phyloP scores from a whole-genome alignment of 2,329 filamentous ascomycete genomes.

The Phyllosticta ampelicida region DNA sequence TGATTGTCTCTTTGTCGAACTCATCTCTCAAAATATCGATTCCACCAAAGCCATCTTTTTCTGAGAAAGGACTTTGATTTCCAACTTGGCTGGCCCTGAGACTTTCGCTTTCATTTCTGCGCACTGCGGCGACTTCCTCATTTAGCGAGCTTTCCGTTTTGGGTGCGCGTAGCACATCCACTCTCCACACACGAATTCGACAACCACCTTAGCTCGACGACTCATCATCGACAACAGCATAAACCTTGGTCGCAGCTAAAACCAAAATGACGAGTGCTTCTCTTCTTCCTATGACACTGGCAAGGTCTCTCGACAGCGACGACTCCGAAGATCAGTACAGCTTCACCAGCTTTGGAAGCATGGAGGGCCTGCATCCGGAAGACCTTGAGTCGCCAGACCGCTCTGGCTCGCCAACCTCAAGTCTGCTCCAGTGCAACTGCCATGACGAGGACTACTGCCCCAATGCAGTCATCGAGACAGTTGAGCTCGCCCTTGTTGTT shows the following conservation, averaged over 20 bases:
- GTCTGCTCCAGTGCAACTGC: not conserved
- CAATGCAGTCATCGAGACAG: not conserved
- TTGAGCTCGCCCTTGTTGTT: not conserved
- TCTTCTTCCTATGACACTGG: not conserved
- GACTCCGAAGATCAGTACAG: not conserved
- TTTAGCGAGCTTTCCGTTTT: too few relatives aligned
- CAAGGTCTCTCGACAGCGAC: not conserved
- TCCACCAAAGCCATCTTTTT: too few relatives aligned
- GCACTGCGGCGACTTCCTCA: too few relatives aligned
- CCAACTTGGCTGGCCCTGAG: too few relatives aligned
- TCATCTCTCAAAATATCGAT: too few relatives aligned
- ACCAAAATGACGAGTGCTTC: not conserved
- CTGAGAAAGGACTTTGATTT: too few relatives aligned
- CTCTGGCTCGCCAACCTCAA: not conserved
- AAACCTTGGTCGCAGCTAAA: not conserved
- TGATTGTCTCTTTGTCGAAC: too few relatives aligned
- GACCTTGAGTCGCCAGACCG: not conserved
- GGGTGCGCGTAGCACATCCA: not conserved
- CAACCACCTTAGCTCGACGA: not conserved
- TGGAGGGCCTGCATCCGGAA: not conserved
- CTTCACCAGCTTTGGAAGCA: not conserved
- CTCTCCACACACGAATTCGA: not conserved
- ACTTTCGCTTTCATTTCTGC: too few relatives aligned
- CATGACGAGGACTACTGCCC: constrained; percentile 3
- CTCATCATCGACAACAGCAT: not conserved